Percentiles rank a stretch among this genome's conserved stretches.
Conservation (phyloP, 2,329 filamentous ascomycete species). For the Fusarium secorum region DNA sequence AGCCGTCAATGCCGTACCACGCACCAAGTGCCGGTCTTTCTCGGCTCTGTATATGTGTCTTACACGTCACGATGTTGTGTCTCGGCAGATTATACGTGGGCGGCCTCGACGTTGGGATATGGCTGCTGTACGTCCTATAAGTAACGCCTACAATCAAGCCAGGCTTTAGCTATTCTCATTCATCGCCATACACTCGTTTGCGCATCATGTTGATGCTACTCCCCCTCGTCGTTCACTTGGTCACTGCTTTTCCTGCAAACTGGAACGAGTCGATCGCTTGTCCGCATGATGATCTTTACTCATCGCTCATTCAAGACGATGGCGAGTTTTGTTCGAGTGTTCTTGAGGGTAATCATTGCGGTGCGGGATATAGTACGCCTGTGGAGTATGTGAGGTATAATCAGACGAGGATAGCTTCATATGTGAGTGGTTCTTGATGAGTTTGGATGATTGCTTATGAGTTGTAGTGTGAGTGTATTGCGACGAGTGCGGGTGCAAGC, state of each 20-base stretch:
- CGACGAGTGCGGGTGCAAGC: slow-evolving; percentile 6
- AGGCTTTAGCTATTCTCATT: not conserved
- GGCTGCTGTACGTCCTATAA: slow-evolving; percentile 20
- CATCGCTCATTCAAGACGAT: slow-evolving; percentile 41
- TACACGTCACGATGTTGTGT: slow-evolving; percentile 10
- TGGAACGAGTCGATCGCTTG: slow-evolving; percentile 37
- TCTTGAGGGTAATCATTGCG: slow-evolving; percentile 36
- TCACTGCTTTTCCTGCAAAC: slow-evolving; percentile 15
- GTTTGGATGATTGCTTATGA: not conserved
- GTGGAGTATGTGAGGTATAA: slow-evolving; percentile 43
- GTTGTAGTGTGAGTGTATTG: slow-evolving; percentile 42
- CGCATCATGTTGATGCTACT: slow-evolving; percentile 35
- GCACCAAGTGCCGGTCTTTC: slow-evolving; percentile 15
- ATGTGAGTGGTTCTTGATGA: slow-evolving; percentile 35
- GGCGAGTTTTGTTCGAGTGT: slow-evolving; percentile 44
- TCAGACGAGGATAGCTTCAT: slow-evolving; percentile 43
- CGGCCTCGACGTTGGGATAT: slow-evolving; percentile 11
- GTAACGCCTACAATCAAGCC: slow-evolving; percentile 16
- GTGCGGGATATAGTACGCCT: slow-evolving; percentile 40
- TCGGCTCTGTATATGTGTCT: slow-evolving; percentile 1
- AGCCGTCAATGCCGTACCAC: slow-evolving; percentile 18
- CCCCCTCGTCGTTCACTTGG: slow-evolving; percentile 7
- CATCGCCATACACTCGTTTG: slow-evolving; percentile 27
- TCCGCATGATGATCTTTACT: slow-evolving; percentile 43
- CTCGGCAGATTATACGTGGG: slow-evolving; percentile 30